Evolutionary conservation across 805 yeast genomes (phyloP).

Genomic region (Brettanomyces anomalus): DNA sequence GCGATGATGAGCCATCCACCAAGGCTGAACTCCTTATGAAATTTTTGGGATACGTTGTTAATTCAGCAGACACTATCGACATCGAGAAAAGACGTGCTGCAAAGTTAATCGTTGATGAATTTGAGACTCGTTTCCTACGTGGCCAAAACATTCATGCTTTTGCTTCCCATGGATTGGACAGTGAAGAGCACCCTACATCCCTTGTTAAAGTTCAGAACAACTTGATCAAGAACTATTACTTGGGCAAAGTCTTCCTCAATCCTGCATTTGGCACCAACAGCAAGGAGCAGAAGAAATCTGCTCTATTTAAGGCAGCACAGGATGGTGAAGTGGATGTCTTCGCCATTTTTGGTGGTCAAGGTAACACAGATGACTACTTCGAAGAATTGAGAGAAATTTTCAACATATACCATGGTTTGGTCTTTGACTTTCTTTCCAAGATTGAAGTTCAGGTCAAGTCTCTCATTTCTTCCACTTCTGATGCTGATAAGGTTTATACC

Average conservation of each 20-base stretch:
- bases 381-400: conserved; percentile 89
- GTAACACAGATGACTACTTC: conserved; percentile 95
- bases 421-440: conserved; percentile 60
- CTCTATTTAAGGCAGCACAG: conserved; percentile 58
- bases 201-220: conserved; percentile 56
- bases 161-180: conserved; percentile 61
- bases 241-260: conserved; percentile 25
- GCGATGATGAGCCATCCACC: conserved; percentile 80
- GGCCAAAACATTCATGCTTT: conserved; percentile 82
- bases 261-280: conserved; percentile 15
- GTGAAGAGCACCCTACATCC: conserved; percentile 56
- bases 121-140: conserved; percentile 68
- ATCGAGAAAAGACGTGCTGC: conserved; percentile 47
- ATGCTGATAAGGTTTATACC: conserved; percentile 80
- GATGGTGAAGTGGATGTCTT: conserved; percentile 50
- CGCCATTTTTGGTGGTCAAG: conserved; percentile 98
- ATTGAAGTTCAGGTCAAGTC: conserved; percentile 61
- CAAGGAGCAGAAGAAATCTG: conserved; percentile 15
- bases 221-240: conserved; percentile 71
- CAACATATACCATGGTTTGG: conserved; percentile 65
- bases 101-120: conserved; percentile 65
- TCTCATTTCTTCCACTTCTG: conserved; percentile 62
- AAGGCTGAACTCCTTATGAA: conserved; percentile 77
- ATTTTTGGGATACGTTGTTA: conserved; percentile 65
- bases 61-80: conserved; percentile 14